phyloP scores from a whole-genome alignment of 169 alveolate species.

The Plasmodium yoelii region DNA sequence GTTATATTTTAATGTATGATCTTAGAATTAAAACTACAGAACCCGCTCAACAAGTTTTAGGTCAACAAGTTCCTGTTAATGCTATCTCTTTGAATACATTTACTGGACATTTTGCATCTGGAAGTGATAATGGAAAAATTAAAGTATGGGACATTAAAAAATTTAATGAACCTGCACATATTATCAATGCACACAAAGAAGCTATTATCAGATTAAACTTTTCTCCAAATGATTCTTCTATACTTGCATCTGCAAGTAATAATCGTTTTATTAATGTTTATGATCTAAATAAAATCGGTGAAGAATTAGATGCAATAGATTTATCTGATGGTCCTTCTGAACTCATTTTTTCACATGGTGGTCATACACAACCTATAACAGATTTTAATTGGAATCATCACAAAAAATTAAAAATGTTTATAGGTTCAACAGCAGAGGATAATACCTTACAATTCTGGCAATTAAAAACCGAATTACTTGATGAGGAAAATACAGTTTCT shows the following conservation, averaged over 20 bases:
- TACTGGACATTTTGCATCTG: slow-evolving; percentile 65
- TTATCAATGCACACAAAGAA: slow-evolving; percentile 60
- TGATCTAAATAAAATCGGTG: slow-evolving; percentile 48
- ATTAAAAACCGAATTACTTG: slow-evolving; percentile 45
- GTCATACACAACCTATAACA: slow-evolving; percentile 60
- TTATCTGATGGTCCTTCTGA: slow-evolving; percentile 66
- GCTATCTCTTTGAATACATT: slow-evolving; percentile 23
- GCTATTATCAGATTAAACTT: slow-evolving; percentile 56
- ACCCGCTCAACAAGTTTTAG: slow-evolving; percentile 54
- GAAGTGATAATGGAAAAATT: slow-evolving; percentile 70
- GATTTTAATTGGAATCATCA: slow-evolving; percentile 70
- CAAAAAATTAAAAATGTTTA: slow-evolving; percentile 54
- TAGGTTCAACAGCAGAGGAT: slow-evolving; percentile 58
- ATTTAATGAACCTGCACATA: slow-evolving; percentile 50
- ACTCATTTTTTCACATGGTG: slow-evolving; percentile 60
- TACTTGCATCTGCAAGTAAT: slow-evolving; percentile 62
- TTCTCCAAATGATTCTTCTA: slow-evolving; percentile 48
- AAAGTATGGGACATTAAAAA: slow-evolving; percentile 61
- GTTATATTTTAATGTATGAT: slow-evolving; percentile 48
- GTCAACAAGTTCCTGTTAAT: slow-evolving; percentile 63
- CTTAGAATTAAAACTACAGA: slow-evolving; percentile 28
- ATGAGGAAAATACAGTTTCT: slow-evolving; percentile 38
- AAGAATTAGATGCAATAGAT: slow-evolving; percentile 67
- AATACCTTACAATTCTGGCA: slow-evolving; percentile 68
- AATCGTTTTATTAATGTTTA: slow-evolving; percentile 48